These are phyloP conservation scores for Entonaema liquescens DNA, from an alignment of 495 filamentous ascomycete species.

Conservation along the genomic window DNA sequence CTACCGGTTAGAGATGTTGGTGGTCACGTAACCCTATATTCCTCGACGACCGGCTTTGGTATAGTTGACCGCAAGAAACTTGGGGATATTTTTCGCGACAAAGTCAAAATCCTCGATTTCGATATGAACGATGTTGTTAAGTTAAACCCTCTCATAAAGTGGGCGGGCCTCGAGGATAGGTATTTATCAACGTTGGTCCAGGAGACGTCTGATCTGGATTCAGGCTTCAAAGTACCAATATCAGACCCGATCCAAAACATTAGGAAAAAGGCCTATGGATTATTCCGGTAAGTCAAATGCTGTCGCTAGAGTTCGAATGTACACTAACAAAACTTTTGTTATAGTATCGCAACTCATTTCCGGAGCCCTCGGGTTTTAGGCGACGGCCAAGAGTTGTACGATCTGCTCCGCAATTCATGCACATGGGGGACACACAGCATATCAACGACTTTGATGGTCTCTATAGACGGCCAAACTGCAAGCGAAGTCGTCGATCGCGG, in stretches of 20 bases:
- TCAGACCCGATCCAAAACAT: slow-evolving; percentile 42
- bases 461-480: slow-evolving; percentile 38
- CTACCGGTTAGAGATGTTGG: slow-evolving; percentile 44
- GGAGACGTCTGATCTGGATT: slow-evolving; percentile 45
- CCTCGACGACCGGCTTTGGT: slow-evolving; percentile 39
- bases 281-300: slow-evolving; percentile 47
- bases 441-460: slow-evolving; percentile 38
- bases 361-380: slow-evolving; percentile 45
- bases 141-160: slow-evolving; percentile 49
- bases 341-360: slow-evolving; percentile 46
- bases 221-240: slow-evolving; percentile 29
- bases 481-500: slow-evolving; percentile 32
- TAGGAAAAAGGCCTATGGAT: slow-evolving; percentile 47
- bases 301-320: neutral
- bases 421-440: slow-evolving; percentile 48
- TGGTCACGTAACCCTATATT: slow-evolving; percentile 24
- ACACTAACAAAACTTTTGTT: slow-evolving; percentile 21
- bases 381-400: slow-evolving; percentile 39
- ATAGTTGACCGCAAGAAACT: slow-evolving; percentile 51
- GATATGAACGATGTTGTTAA: slow-evolving; percentile 45
- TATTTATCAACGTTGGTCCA: slow-evolving; percentile 51
- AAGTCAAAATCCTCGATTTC: slow-evolving; percentile 52
- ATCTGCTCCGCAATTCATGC: slow-evolving; percentile 37
- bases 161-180: slow-evolving; percentile 44
- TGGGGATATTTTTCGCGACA: slow-evolving; percentile 37